A percentile compares a stretch with the other conserved stretches of the same genome.
phyloP scores from a whole-genome alignment of 164 flowering plant genomes.

The Vitis rotundifolia region DNA sequence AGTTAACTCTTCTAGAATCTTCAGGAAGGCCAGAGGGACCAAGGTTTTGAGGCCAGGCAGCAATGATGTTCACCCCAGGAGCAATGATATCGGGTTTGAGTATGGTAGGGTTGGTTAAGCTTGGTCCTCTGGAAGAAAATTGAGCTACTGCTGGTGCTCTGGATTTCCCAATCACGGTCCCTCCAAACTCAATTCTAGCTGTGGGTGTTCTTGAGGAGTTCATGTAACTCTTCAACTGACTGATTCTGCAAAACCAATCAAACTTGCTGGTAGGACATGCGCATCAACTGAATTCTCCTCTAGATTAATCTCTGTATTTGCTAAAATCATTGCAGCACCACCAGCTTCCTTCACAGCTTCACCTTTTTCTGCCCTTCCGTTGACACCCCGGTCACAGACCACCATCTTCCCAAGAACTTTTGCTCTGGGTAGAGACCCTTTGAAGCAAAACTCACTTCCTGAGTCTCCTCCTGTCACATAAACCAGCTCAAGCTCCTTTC shows the following conservation, averaged over 20 bases:
- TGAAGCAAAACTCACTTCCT: constrained; percentile 67
- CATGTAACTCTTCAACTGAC: constrained; percentile 58
- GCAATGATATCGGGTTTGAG: constrained; percentile 93
- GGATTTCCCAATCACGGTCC: constrained; percentile 64
- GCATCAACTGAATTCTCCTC: constrained; percentile 83
- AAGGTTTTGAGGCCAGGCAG: constrained; percentile 93
- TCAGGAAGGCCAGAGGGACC: constrained; percentile 82
- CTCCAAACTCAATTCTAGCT: constrained; percentile 69
- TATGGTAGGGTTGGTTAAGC: constrained; percentile 62
- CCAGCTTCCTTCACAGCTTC: constrained; percentile 61
- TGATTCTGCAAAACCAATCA: constrained; percentile 62
- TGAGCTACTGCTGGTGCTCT: constrained; percentile 81
- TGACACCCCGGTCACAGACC: constrained; percentile 80
- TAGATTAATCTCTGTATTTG: constrained; percentile 64
- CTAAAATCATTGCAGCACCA: constrained; percentile 58
- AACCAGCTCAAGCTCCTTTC: constrained; percentile 60
- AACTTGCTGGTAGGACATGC: constrained; percentile 87
- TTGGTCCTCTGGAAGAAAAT: constrained; percentile 94
- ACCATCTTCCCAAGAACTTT: constrained; percentile 81
- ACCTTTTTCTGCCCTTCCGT: constrained; percentile 78
- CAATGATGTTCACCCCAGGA: constrained; percentile 93
- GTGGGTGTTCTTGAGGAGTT: constrained; percentile 63
- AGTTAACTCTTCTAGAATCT: constrained; percentile 76
- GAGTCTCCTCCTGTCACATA: constrained; percentile 45
- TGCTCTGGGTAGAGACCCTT: constrained; percentile 65